phyloP scores from a whole-genome alignment of 2,329 filamentous ascomycete species.

The Chalaropsis ovoidea region DNA sequence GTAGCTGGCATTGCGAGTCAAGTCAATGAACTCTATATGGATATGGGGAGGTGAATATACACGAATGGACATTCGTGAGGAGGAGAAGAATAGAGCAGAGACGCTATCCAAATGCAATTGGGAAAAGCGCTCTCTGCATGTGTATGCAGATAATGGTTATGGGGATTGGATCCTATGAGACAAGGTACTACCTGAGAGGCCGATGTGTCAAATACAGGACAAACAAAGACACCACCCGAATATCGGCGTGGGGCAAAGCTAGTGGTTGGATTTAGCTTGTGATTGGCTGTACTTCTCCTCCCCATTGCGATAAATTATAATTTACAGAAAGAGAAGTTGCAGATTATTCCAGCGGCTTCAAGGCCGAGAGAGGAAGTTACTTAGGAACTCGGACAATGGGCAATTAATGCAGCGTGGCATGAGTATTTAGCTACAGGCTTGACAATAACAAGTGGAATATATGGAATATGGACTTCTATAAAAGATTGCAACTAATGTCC shows the following conservation, averaged over 20 bases:
- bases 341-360: no score
- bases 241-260: constrained; percentile 10
- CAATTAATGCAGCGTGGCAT: no score
- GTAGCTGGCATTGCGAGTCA: constrained; percentile 35
- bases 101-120: background rate
- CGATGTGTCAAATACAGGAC: constrained; percentile 5
- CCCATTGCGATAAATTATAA: background rate
- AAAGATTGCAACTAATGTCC: no score
- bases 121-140: background rate
- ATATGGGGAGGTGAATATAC: constrained; percentile 7
- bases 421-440: no score
- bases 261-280: background rate
- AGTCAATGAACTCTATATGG: background rate
- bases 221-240: background rate
- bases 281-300: background rate
- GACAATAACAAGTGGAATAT: no score
- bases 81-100: background rate
- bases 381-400: no score
- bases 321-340: no score
- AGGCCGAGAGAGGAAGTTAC: no score
- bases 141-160: background rate
- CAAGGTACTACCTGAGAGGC: background rate
- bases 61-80: background rate
- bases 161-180: background rate
- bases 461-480: no score